These are phyloP conservation scores for Dactylonectria macrodidyma DNA, from an alignment of 2,329 filamentous ascomycete species.

Conservation along the genomic window DNA sequence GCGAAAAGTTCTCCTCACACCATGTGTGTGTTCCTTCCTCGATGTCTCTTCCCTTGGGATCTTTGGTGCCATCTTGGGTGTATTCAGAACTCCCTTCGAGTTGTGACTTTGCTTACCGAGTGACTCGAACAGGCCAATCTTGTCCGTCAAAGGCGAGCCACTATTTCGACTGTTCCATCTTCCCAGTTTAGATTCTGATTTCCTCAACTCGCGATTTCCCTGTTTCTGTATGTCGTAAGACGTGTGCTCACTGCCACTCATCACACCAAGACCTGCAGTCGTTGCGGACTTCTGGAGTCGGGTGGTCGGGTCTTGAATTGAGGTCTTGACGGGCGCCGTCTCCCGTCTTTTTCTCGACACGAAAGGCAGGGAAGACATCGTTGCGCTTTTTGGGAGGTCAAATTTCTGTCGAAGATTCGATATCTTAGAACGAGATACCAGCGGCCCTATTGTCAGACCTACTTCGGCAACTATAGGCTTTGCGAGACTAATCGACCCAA, in stretches of 20 bases:
- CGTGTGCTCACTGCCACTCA: not conserved
- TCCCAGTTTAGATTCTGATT: conserved; percentile 12
- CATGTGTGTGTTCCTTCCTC: conserved; percentile 16
- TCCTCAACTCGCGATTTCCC: not conserved
- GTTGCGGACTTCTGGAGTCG: conserved; percentile 28
- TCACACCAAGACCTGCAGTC: conserved; percentile 14
- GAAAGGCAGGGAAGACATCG: conserved; percentile 26
- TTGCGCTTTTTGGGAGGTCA: conserved; percentile 32
- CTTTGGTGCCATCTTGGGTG: not conserved
- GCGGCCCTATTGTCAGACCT: conserved; percentile 10
- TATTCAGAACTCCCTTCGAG: not conserved
- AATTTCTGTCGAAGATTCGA: conserved; percentile 43
- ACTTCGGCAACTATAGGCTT: conserved; percentile 5
- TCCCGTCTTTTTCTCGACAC: conserved; percentile 29
- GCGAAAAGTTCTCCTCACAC: conserved; percentile 34
- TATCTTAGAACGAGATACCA: conserved; percentile 41
- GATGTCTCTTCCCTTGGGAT: not conserved
- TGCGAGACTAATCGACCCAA: conserved; percentile 1
- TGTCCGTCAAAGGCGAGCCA: conserved; percentile 47
- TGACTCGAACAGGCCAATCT: conserved; percentile 51
- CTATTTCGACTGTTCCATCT: conserved; percentile 26
- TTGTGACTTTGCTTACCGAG: conserved; percentile 32
- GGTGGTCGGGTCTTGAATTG: conserved; percentile 10
- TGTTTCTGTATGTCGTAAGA: conserved; percentile 6
- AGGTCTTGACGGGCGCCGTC: conserved; percentile 3